phyloP scores from a whole-genome alignment of 306 rosid species.

The Hylodesmum podocarpum region DNA sequence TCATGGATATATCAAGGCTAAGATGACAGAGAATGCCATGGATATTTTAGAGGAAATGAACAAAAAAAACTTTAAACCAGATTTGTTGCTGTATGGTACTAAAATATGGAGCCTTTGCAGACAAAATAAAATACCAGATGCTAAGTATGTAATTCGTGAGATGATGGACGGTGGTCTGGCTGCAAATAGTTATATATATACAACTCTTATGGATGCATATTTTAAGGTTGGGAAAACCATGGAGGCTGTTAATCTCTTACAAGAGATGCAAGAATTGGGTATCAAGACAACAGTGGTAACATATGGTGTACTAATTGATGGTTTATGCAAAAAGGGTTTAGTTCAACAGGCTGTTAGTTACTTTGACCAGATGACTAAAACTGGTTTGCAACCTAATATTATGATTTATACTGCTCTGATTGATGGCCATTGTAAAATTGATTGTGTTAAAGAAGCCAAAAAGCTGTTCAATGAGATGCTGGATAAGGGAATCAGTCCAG shows the following conservation, averaged over 20 bases:
- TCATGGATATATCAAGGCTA: conserved; percentile 81
- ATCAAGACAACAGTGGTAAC: conserved; percentile 69
- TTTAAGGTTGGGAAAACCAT: conserved; percentile 68
- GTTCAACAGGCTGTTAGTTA: conserved; percentile 64
- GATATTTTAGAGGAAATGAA: conserved; percentile 64
- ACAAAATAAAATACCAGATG: conserved; percentile 66
- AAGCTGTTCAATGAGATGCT: conserved; percentile 79
- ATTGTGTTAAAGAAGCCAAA: conserved; percentile 60
- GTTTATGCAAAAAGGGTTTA: conserved; percentile 83
- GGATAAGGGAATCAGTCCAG: conserved; percentile 77
- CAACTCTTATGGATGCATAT: conserved; percentile 82
- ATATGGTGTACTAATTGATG: conserved; percentile 79
- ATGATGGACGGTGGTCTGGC: conserved; percentile 59
- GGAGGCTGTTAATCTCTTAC: conserved; percentile 62
- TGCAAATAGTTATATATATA: conserved; percentile 66
- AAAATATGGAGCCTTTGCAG: conserved; percentile 74
- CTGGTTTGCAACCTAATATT: conserved; percentile 77
- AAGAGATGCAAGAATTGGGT: conserved; percentile 68
- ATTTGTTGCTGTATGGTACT: conserved; percentile 69
- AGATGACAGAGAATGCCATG: conserved; percentile 59
- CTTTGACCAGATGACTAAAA: conserved; percentile 54
- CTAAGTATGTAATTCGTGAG: conserved; percentile 54
- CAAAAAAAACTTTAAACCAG: conserved; percentile 62
- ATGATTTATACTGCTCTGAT: conserved; percentile 77
- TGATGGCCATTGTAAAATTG: conserved; percentile 79